Percentiles rank a stretch among this genome's conserved stretches.
Conservation (phyloP, 306 rosid species). For the Potentilla sterilis region DNA sequence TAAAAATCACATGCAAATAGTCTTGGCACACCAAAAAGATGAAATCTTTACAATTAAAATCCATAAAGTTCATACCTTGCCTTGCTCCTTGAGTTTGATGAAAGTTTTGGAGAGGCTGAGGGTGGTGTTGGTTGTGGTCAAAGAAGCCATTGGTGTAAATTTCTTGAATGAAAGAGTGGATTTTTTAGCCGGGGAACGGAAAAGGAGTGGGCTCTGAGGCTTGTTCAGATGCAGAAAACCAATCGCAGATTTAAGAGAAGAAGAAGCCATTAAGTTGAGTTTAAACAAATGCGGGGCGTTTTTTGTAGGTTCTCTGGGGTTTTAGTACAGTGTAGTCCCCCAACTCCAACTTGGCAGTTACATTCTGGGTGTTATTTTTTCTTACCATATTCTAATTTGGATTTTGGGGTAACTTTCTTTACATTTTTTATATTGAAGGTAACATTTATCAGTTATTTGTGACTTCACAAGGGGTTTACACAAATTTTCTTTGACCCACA, state of each 20-base stretch:
- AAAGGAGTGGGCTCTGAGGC: slow-evolving; percentile 30
- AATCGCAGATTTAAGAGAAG: slow-evolving; percentile 47
- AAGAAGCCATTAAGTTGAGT: slow-evolving; percentile 39
- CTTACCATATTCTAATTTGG: too few relatives aligned
- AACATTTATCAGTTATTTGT: too few relatives aligned
- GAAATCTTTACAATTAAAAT: background rate
- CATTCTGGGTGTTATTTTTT: too few relatives aligned
- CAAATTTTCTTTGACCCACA: too few relatives aligned
- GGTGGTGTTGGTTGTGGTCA: slow-evolving; percentile 40
- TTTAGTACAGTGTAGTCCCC: background rate
- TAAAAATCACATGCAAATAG: background rate
- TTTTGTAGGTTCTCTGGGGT: slow-evolving; percentile 1
- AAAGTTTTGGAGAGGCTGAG: slow-evolving; percentile 77
- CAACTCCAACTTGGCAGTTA: too few relatives aligned
- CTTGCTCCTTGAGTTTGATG: slow-evolving; percentile 50
- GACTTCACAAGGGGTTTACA: too few relatives aligned
- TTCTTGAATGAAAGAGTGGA: slow-evolving; percentile 34
- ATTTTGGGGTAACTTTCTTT: too few relatives aligned
- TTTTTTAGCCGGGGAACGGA: slow-evolving; percentile 27
- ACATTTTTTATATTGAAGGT: too few relatives aligned
- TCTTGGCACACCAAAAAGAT: background rate
- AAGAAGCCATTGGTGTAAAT: slow-evolving; percentile 55
- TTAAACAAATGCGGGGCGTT: background rate
- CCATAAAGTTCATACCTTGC: slow-evolving; percentile 50
- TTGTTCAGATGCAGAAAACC: slow-evolving; percentile 50